phyloP scores from a whole-genome alignment of 352 stramenopile genomes.

The Phytopythium boreale region DNA sequence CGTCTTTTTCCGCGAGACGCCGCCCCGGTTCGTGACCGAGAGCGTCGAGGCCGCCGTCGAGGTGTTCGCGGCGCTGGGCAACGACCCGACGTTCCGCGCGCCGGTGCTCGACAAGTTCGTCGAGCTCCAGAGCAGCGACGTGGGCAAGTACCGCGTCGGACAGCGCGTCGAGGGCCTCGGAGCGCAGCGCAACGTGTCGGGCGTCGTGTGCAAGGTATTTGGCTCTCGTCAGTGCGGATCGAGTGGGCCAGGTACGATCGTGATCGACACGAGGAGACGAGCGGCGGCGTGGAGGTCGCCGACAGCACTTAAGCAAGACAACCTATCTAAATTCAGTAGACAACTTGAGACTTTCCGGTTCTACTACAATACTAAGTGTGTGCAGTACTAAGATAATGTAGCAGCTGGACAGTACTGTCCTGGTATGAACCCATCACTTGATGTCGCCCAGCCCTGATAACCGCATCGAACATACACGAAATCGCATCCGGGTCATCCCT shows the following conservation, averaged over 20 bases:
- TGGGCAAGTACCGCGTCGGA: slow-evolving; percentile 71
- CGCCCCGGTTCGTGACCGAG: slow-evolving; percentile 76
- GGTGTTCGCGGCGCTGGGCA: slow-evolving; percentile 44
- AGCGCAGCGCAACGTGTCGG: slow-evolving; percentile 46
- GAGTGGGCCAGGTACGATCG: slow-evolving; percentile 60
- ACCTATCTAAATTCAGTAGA: too few relatives aligned
- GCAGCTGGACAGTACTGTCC: too few relatives aligned
- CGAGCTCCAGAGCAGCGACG: slow-evolving; percentile 77
- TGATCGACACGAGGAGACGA: slow-evolving; percentile 50
- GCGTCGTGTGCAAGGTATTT: slow-evolving; percentile 67
- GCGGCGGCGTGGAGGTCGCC: background rate
- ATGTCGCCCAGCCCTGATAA: too few relatives aligned
- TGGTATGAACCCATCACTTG: too few relatives aligned
- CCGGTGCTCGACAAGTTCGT: slow-evolving; percentile 52
- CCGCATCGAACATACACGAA: too few relatives aligned
- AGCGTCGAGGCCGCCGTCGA: slow-evolving; percentile 60
- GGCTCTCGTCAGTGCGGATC: slow-evolving; percentile 67
- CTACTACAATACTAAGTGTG: too few relatives aligned
- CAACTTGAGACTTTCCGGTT: too few relatives aligned
- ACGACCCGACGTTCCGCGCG: slow-evolving; percentile 42
- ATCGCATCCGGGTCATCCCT: too few relatives aligned
- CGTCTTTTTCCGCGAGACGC: slow-evolving; percentile 81
- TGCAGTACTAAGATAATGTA: too few relatives aligned
- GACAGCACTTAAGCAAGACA: background rate
- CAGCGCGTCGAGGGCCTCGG: slow-evolving; percentile 54